Conservation (phyloP, 176 grass and related monocot species). For the Aegilops bicornis region DNA sequence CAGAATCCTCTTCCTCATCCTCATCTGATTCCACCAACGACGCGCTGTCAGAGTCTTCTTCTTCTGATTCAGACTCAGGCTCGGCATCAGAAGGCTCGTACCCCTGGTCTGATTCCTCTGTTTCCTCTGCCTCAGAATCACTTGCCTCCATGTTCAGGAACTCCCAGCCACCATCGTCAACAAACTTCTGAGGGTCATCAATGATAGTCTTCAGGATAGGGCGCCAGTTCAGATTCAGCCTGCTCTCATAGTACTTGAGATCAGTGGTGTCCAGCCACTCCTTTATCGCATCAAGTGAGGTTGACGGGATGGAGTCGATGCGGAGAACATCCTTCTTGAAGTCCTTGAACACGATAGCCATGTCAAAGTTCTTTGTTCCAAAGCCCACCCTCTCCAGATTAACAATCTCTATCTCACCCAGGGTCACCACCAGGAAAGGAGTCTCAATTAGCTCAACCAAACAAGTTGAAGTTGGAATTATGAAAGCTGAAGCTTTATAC, state of each 20-base stretch:
- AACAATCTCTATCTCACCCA: conserved; percentile 76
- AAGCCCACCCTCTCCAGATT: conserved; percentile 58
- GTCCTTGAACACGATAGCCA: conserved; percentile 95
- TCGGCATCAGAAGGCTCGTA: conserved; percentile 83
- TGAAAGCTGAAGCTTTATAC: conserved; percentile 57
- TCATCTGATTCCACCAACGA: conserved; percentile 25
- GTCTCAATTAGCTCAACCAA: conserved; percentile 60
- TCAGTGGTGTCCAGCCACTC: conserved; percentile 96
- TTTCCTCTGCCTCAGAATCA: conserved; percentile 73
- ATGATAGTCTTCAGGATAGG: conserved; percentile 88
- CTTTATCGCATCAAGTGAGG: conserved; percentile 76
- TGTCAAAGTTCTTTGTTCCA: conserved; percentile 94
- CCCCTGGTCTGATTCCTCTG: conserved; percentile 81
- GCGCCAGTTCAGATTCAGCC: conserved; percentile 86
- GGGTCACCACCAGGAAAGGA: conserved; percentile 52
- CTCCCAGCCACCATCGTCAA: conserved; percentile 85
- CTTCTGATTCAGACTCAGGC: conserved; percentile 65
- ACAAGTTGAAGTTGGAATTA: conserved; percentile 64
- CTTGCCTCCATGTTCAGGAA: conserved; percentile 94
- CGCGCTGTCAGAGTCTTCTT: conserved; percentile 51
- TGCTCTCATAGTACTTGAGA: conserved; percentile 93
- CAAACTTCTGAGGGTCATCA: conserved; percentile 83
- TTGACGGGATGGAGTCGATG: conserved; percentile 81
- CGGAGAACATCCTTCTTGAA: conserved; percentile 88
- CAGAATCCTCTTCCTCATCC: conserved; percentile 50